Evolutionary conservation across 257 asterid genomes (phyloP), one percentile per base, ranked within the genome.

Genomic region (Echium plantagineum): DNA sequence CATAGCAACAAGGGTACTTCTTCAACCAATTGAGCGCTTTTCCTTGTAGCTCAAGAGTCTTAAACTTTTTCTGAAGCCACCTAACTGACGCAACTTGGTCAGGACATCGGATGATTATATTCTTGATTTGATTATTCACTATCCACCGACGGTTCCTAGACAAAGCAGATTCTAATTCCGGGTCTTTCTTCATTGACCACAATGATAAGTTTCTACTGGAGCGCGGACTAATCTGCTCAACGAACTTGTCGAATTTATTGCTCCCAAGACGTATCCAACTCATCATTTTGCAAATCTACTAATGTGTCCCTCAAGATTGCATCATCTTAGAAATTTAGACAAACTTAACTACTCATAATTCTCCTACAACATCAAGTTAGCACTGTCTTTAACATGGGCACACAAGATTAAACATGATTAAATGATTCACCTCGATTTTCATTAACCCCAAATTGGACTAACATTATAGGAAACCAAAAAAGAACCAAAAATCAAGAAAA

Each of bases 151-250:
- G 90, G 62, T 90, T 90, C 57, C 98, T 77, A 55, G 82, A 78
- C 18, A 85, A 72, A 19, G 93, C 91, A n/a, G 78, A 71, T 71
- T 90, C 96, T 57, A 90, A 95, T 65, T 87, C 94, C 0, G 91
- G 86, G 49, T 90, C 95, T 74, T 90, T 90, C 94, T 85, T 87
- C 97, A 90, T 90, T 21, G 98, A 87, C 96, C 95, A 90, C 57
- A 90, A 68, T 17, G 98, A 75, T 60, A 75, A 77, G 20, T 71
- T 65, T 66, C 87, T 75, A 30, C 28, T 68, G 20, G 61, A 49
- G 49, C 56, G 58, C 42, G 32, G 62, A 57, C 31, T 18, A 55
- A 63, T 48, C 28, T 61, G 68, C 64, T 69, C 52, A 18, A 63
- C 38, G 49, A 64, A 21, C 52, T 66, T 67, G 71, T 74, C 62